Evolutionary conservation across 768 basidiomycete species (phyloP), one percentile per base, ranked within the genome.

Genomic region (Zangia roseola): DNA sequence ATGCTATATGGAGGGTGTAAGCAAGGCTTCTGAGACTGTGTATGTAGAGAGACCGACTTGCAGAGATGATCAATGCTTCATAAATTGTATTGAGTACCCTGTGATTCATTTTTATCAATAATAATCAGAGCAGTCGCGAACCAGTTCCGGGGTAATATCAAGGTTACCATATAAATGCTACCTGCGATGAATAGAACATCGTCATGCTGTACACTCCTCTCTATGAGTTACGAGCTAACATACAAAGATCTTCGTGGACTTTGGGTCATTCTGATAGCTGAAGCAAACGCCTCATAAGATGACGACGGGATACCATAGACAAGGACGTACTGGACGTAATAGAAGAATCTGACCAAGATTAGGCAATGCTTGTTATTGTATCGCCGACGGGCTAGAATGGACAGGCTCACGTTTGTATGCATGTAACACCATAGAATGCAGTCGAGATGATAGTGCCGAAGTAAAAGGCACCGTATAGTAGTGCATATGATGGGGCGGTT

Each of bases 291-390:
- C 8, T 5, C 21, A 4, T 5, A 13, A 2, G 17, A 17, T 8
- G 5, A 3, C 2, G 17, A 3, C 10, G 9, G 3, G 4, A 14
- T 6, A 19, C 4, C 1, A 2, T 8, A 40, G n/a, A 14, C 4
- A 20, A 4, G 8, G 20, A 21, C 19, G 13, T 28, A 48, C 47
- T 48, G 40, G 26, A 36, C 20, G 17, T 36, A 42, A 16, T 48
- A 48, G 10, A 48, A 36, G 34, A 36, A 48, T 21, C 47, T 48
- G 26, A n/a, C n/a, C n/a, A n/a, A n/a, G n/a, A n/a, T 5, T 43
- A 2, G 26, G 3, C 14, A 40, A 35, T 14, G 13, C 13, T 28
- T 12, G 10, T 12, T 12, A 4, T 12, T 28, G 12, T 28, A 36
- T n/a, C n/a, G n/a, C n/a, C n/a, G n/a, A n/a, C n/a, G n/a, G n/a